Conservation (phyloP, 1,284 basidiomycete species). For the Gomphus sp. region DNA sequence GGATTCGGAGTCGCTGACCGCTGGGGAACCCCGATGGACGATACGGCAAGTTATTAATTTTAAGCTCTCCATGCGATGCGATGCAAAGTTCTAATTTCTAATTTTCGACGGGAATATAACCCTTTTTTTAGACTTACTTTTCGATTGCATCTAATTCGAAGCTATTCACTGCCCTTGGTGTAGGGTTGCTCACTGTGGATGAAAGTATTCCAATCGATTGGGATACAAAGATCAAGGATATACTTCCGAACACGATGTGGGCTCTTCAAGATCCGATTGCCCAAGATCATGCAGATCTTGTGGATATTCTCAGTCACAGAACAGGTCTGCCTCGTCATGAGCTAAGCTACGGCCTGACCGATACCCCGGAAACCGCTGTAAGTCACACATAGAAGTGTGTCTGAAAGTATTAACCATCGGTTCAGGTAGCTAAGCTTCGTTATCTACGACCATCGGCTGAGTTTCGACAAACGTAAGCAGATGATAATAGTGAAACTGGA, state of each 20-base stretch:
- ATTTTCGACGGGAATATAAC: not conserved
- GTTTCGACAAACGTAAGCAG: conserved; percentile 5
- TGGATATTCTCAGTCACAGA: conserved; percentile 31
- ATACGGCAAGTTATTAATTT: not conserved
- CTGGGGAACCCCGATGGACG: conserved; percentile 1
- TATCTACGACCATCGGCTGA: conserved; percentile 20
- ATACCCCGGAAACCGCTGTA: not conserved
- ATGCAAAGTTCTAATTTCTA: not conserved
- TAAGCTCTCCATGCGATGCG: not conserved
- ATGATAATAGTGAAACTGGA: not conserved
- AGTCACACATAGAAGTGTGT: not conserved
- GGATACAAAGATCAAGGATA: conserved; percentile 24
- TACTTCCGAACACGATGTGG: conserved; percentile 26
- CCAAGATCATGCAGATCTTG: conserved; percentile 22
- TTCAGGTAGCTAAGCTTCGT: conserved; percentile 26
- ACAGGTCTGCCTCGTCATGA: conserved; percentile 34
- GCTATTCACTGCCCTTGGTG: conserved; percentile 28
- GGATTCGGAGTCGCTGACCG: conserved; percentile 3
- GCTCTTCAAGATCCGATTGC: conserved; percentile 24
- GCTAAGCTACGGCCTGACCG: conserved; percentile 19
- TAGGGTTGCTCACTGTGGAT: conserved; percentile 29
- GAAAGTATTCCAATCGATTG: conserved; percentile 24
- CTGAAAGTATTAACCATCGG: not conserved
- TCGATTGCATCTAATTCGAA: conserved; percentile 35
- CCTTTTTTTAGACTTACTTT: conserved; percentile 22